Evolutionary conservation across 345 rosid species (phyloP).

Genomic region (Eucalyptus erythrocorys): DNA sequence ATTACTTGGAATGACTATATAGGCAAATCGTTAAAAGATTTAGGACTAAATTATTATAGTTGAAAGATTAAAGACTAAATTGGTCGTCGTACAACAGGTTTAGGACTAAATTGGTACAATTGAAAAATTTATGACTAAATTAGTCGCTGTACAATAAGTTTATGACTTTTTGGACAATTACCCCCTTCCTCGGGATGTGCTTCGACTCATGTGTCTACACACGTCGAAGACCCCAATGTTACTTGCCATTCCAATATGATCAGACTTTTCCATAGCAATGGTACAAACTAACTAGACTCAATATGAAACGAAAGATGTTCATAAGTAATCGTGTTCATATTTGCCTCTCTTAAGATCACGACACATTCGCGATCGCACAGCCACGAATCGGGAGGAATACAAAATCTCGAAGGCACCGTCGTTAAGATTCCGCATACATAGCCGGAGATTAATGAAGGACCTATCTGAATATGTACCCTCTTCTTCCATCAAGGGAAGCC

Average conservation of each 20-base stretch:
- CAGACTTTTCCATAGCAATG: not conserved
- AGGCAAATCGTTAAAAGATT: rapidly evolving
- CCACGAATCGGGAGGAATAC: not conserved
- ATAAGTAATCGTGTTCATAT: not conserved
- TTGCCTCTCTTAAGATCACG: not conserved
- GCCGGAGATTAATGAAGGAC: not conserved
- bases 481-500: not conserved
- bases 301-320: not conserved
- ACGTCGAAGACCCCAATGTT: not conserved
- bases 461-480: not conserved
- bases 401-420: not conserved
- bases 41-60: too few species aligned
- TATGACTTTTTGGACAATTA: too few species aligned
- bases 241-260: not conserved
- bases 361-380: not conserved
- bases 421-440: not conserved
- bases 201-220: not conserved
- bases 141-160: too few species aligned
- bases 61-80: too few species aligned
- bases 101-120: rapidly evolving
- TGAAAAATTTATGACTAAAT: too few species aligned
- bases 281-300: not conserved
- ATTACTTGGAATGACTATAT: too few species aligned
- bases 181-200: not conserved
- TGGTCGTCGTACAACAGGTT: rapidly evolving